Base-by-base conservation (phyloP, 2,329 filamentous ascomycete species). In the Boeremia exigua region DNA sequence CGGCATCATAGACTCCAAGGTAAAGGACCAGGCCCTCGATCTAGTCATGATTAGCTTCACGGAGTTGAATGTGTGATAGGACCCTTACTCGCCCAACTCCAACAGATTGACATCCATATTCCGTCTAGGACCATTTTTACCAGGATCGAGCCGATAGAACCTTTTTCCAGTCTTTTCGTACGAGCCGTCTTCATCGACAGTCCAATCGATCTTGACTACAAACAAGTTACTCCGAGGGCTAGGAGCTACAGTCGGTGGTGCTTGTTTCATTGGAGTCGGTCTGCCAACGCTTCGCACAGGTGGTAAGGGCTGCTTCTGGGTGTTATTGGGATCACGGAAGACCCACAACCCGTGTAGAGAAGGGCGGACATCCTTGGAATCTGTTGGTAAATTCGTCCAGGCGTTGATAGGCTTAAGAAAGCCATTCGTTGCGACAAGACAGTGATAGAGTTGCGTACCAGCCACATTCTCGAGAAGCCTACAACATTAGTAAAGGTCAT, bases 71-170 rank as follows among this genome's bases (percentile, higher is more conserved):
- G 27, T 2, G 19, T 8, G 8, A 4, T 6, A 14, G 15, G 10
- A 3, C 6, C 63, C 68, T 47, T 56, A 69, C 65, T 70, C 65
- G 39, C 63, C 68, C 3, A 75, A 55, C 44, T 75, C 72, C 15
- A 74, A 30, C 4, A 75, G 44, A n/a, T 72, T 73, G 28, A 75
- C 57, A 15, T 73, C 70, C 61, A 75, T 65, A 33, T 71, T 59
- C 34, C 63, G 53, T 29, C 45, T 63, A 1, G 65, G 65, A 2
- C 32, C 51, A 11, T 3, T 14, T 4, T 49, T 50, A n/a, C 62
- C 67, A 7, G 54, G 32, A 3, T 61, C 61, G 1, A 72, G 39
- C 28, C 52, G 65, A 38, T 59, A 75, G 45, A 60, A 75, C 12
- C 56, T 58, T 0, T 62, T 48, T 3, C 56, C 27, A 19, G 59